Evolutionary conservation across 2,329 filamentous ascomycete genomes (phyloP), one percentile per base, ranked within the genome.

Genomic region (Pseudopithomyces maydicus): DNA sequence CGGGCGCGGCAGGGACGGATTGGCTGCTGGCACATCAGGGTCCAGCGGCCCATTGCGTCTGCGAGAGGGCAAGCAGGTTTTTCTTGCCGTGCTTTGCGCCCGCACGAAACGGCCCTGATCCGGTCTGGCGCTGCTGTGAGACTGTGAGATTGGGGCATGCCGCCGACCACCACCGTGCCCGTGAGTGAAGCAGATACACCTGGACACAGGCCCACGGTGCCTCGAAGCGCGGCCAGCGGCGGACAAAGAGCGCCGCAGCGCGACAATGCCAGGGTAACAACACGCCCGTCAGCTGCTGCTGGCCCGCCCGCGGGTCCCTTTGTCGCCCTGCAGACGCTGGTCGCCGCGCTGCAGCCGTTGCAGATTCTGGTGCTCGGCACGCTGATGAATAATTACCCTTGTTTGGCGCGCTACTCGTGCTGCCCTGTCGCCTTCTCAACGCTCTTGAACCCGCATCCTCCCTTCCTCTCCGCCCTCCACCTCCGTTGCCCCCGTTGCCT

Each of bases 371-470:
- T 26, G 38, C 48, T 42, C 48, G 36, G 48, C 48, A 23, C 38
- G 48, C 48, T 42, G 47, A 42, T 50, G 12, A 29, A 50, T 50
- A 50, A 50, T 50, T 50, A 50, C 47, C 47, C 20, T 39, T 50
- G 47, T 35, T 15, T 50, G 20, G 35, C 47, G 47, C 38, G 36
- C 26, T 38, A 51, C 22, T 15, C 48, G 32, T 22, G 36, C 48
- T 1, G 36, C 47, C 35, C 22, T 38, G 19, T 38, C 35, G 22
- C 29, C 33, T 33, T 35, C 38, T 38, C 48, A 51, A 33, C 48
- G 38, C 48, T 42, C 48, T 51, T 51, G 20, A 43, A 51, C 36
- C 48, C 48, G 38, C 48, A 35, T 23, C 12, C 26, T 35, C 38
- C 26, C 48, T 12, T 32, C 6, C 20, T 12, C 36, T 22, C 6